phyloP scores from a whole-genome alignment of 2,329 filamentous ascomycete genomes.

The Byssoonygena ceratinophila region DNA sequence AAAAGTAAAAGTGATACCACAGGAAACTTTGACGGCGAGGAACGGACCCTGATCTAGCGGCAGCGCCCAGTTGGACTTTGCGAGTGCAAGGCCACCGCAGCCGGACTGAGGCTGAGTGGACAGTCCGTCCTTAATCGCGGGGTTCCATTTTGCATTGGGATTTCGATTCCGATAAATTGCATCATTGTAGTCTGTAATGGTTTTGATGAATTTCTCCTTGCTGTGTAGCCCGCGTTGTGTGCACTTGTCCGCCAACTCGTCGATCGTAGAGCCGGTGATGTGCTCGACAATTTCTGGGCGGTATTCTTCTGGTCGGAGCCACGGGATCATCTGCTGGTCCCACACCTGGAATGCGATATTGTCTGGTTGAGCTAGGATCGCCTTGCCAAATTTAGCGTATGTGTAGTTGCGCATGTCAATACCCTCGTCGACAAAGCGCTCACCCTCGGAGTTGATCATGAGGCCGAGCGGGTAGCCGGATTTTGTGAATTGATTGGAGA shows the following conservation, averaged over 20 bases:
- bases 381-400: constrained; percentile 54
- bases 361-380: constrained; percentile 50
- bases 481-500: constrained; percentile 59
- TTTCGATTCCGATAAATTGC: constrained; percentile 43
- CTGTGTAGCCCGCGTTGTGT: constrained; percentile 39
- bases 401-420: constrained; percentile 56
- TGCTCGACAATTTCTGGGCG: constrained; percentile 46
- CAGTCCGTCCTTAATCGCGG: constrained; percentile 50
- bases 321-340: constrained; percentile 44
- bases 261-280: constrained; percentile 42
- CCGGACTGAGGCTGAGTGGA: constrained; percentile 46
- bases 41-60: constrained; percentile 49
- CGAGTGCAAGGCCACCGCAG: constrained; percentile 34
- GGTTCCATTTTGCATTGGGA: constrained; percentile 44
- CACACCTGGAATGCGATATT: constrained; percentile 55
- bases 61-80: constrained; percentile 58
- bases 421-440: constrained; percentile 57
- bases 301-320: constrained; percentile 54
- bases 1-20: constrained; percentile 60
- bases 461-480: constrained; percentile 57
- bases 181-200: constrained; percentile 47
- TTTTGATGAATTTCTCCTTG: constrained; percentile 41
- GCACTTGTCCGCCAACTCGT: constrained; percentile 47
- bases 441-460: constrained; percentile 51
- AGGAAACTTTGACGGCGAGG: constrained; percentile 53